These are phyloP conservation scores for Solanum chilense DNA, from an alignment of 257 asterid species.

Conservation along the genomic window DNA sequence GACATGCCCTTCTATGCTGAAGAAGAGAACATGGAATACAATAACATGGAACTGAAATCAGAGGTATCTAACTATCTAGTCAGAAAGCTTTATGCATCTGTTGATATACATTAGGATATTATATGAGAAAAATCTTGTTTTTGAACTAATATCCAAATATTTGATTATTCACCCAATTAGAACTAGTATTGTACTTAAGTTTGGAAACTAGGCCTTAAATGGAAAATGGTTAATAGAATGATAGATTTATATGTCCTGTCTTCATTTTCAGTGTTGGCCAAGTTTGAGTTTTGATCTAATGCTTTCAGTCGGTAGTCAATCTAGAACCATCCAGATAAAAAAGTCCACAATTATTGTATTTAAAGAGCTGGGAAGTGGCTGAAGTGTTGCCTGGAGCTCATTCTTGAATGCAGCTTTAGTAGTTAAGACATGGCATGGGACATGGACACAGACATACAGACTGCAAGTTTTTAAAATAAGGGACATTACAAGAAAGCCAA, in stretches of 20 bases:
- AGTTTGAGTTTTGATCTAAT: not conserved
- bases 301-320: not conserved
- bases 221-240: not conserved
- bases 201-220: not conserved
- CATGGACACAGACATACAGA: not conserved
- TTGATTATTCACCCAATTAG: not conserved
- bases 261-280: not conserved
- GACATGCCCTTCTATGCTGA: slow-evolving; percentile 3
- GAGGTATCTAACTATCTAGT: slow-evolving; percentile 8
- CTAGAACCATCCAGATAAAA: not conserved
- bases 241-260: not conserved
- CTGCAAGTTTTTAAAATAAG: not conserved
- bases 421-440: not conserved
- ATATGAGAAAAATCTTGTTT: not conserved
- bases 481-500: not conserved
- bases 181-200: not conserved
- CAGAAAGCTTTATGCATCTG: slow-evolving; percentile 11
- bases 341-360: not conserved
- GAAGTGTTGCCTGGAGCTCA: not conserved
- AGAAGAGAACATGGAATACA: slow-evolving; percentile 16
- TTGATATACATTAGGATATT: not conserved
- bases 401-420: not conserved
- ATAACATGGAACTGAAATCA: slow-evolving; percentile 14
- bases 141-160: not conserved
- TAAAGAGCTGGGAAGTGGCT: not conserved